These are phyloP conservation scores for Coemansia sp. DNA, from an alignment of 192 early-diverging fungal species.

Conservation along the genomic window DNA sequence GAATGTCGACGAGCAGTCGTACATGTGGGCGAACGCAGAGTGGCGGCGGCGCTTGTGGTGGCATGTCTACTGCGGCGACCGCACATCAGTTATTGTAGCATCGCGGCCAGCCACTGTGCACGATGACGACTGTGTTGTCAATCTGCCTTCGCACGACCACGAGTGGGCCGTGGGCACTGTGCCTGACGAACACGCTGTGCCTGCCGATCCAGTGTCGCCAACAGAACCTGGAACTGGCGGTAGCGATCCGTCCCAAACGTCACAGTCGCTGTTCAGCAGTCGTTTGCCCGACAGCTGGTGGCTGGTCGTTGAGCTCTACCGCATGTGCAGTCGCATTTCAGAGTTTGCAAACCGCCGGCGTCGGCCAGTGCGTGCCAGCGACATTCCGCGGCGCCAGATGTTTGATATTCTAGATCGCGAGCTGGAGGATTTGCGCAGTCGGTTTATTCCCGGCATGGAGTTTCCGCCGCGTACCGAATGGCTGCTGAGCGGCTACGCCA, in stretches of 20 bases:
- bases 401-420: conserved; percentile 48
- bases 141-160: conserved; percentile 47
- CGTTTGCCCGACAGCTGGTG: conserved; percentile 41
- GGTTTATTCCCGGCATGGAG: conserved; percentile 39
- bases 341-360: conserved; percentile 50
- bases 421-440: conserved; percentile 34
- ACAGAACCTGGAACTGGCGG: not conserved
- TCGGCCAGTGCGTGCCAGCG: conserved; percentile 35
- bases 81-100: conserved; percentile 49
- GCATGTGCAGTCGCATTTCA: conserved; percentile 39
- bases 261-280: not conserved
- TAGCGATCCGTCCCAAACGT: not conserved
- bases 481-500: conserved; percentile 27
- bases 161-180: conserved; percentile 41
- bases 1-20: conserved; percentile 34
- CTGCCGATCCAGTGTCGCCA: not conserved
- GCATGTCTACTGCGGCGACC: conserved; percentile 47
- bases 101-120: conserved; percentile 49
- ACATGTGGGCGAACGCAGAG: conserved; percentile 38
- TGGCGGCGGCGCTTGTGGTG: conserved; percentile 53
- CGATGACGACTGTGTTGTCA: conserved; percentile 51
- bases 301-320: conserved; percentile 47
- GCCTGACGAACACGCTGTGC: conserved; percentile 2
- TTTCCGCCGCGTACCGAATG: conserved; percentile 41
- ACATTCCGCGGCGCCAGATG: conserved; percentile 39